Evolutionary conservation across 2,329 filamentous ascomycete species (phyloP), one percentile per base, ranked within the genome.

Genomic region (Colletotrichum ledebouriae): DNA sequence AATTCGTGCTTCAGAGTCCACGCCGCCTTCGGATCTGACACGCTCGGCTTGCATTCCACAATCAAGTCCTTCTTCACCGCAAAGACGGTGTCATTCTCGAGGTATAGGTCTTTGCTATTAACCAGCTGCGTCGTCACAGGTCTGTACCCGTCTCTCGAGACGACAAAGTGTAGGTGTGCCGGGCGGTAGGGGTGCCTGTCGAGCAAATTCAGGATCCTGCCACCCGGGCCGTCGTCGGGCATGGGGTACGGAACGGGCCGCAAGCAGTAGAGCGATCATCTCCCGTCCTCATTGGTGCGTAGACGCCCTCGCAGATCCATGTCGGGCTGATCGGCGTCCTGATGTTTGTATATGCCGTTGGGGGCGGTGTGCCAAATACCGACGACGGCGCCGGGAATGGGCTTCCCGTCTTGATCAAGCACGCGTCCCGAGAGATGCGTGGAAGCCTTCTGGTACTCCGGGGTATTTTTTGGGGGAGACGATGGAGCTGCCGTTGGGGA

Each of bases 261-360:
- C 59, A 91, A 74, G 71, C 86, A 88, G 76, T 90, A 88, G 67
- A 90, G 82, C 2, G 81, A 83, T 76, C 92, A 94, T 15, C 82
- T 81, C 2, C 92, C 92, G 20, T 90, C 81, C 6, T 80, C 81
- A 70, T 91, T 89, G 1, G 92, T 93, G 58, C 81, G 84, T 75
- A 94, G 93, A 52, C 89, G 88, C 6, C 92, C 92, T 4, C 92
- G 86, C 22, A 94, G 83, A 76, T 94, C 94, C 79, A 89, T 89
- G 64, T 94, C 91, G 6, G 86, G 83, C 79, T 94, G 91, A 2
- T 86, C 79, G 0, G 85, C 81, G 71, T 94, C 92, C 78, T 94
- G 92, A 78, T 94, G 91, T 80, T 94, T 91, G 71, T 91, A 90
- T 74, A 84, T 74, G 9, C 82, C 81, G 71, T 91, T 90, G 6